These are phyloP conservation scores for Trichoderma erinaceum DNA, from an alignment of 495 filamentous ascomycete species.

Conservation along the genomic window DNA sequence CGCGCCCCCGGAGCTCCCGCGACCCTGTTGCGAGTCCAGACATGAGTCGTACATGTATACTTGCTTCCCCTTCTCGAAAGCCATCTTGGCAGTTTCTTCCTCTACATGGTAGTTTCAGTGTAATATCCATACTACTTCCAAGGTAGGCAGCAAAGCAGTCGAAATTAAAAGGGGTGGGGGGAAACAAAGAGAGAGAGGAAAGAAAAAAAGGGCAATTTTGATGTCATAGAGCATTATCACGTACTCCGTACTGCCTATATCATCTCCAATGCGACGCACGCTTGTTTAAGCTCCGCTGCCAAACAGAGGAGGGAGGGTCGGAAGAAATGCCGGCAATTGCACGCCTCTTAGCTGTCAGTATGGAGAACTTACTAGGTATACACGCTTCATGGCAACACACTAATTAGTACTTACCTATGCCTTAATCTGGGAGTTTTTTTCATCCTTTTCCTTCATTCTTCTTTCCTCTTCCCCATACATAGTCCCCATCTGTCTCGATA, in stretches of 20 bases:
- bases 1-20: no score
- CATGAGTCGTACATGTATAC: no score
- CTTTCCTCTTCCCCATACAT: not conserved
- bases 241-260: not conserved
- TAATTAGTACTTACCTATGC: no score
- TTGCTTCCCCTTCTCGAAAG: no score
- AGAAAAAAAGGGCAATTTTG: not conserved
- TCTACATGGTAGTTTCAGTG: no score
- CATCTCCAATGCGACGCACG: not conserved
- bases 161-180: no score
- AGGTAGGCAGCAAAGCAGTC: no score
- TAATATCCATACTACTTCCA: no score
- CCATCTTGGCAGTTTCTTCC: no score
- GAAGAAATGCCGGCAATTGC: no score
- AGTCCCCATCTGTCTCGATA: not conserved
- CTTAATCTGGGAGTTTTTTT: not conserved
- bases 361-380: not conserved
- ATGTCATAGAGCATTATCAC: conserved; percentile 8
- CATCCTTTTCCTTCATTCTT: not conserved
- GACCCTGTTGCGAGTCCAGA: no score
- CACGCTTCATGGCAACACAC: not conserved
- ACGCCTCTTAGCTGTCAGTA: not conserved
- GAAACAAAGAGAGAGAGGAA: no score
- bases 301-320: not conserved
- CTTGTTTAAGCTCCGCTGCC: not conserved